Evolutionary conservation across 1,284 basidiomycete genomes (phyloP).

Genomic region (Takashimella tepidaria): DNA sequence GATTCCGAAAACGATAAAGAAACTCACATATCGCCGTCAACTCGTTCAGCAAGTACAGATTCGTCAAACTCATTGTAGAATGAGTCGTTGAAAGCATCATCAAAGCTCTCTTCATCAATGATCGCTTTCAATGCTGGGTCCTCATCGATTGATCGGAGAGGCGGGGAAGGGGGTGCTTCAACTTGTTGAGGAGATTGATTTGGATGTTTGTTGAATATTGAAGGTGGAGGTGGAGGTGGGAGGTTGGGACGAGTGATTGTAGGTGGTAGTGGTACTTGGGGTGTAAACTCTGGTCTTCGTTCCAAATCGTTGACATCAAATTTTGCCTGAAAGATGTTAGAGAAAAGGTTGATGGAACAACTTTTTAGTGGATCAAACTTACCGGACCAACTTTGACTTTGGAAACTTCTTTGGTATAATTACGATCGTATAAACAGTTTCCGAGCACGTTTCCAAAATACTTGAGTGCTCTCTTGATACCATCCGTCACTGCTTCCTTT

Average conservation of each 20-base stretch:
- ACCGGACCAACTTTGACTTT: constrained; percentile 77
- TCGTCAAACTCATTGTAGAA: constrained; percentile 24
- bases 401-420: constrained; percentile 73
- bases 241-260: not conserved
- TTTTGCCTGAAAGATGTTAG: constrained; percentile 56
- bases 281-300: constrained; percentile 67
- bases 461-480: constrained; percentile 79
- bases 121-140: too few relatives aligned
- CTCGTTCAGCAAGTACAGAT: constrained; percentile 4
- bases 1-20: too few relatives aligned
- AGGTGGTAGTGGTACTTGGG: constrained; percentile 5
- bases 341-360: too few relatives aligned
- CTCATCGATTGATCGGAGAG: constrained; percentile 27
- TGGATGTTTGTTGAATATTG: constrained; percentile 2
- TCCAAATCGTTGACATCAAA: constrained; percentile 68
- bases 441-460: constrained; percentile 93
- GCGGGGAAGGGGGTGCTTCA: constrained; percentile 8
- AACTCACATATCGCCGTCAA: constrained; percentile 12
- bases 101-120: constrained; percentile 29
- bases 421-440: constrained; percentile 92
- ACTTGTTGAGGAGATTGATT: constrained; percentile 2
- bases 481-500: constrained; percentile 97
- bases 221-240: not conserved
- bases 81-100: constrained; percentile 28
- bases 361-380: constrained; percentile 37